Percentiles rank a stretch among this genome's conserved stretches.
Evolutionary conservation across 768 basidiomycete genomes (phyloP).

Genomic region (Lactarius akahatsu): DNA sequence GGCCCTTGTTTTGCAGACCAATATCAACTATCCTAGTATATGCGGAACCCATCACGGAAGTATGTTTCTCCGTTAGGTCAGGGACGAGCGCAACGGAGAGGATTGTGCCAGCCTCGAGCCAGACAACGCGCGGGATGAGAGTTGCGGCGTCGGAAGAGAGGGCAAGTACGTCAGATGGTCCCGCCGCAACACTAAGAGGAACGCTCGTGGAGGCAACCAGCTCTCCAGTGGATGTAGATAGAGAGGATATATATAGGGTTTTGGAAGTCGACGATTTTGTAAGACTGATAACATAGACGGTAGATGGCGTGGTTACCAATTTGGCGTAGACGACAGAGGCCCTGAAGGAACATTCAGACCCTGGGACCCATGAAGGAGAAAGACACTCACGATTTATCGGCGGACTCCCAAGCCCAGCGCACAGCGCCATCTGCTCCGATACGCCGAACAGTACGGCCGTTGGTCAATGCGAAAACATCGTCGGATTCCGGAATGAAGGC

Average conservation of each 20-base stretch:
- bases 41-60: constrained; percentile 41
- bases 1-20: constrained; percentile 53
- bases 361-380: neutral
- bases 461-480: constrained; percentile 53
- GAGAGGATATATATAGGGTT: constrained; percentile 64
- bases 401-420: constrained; percentile 71
- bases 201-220: constrained; percentile 50
- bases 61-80: constrained; percentile 48
- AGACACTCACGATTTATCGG: constrained; percentile 58
- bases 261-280: constrained; percentile 48
- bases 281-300: constrained; percentile 57
- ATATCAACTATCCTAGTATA: constrained; percentile 62
- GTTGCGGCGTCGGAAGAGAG: constrained; percentile 32
- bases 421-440: constrained; percentile 54
- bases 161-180: constrained; percentile 39
- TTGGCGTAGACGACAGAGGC: constrained; percentile 64
- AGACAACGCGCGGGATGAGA: constrained; percentile 43
- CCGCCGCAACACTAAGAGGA: constrained; percentile 48
- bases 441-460: constrained; percentile 57
- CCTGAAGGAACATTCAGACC: constrained; percentile 39
- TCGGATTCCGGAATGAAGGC: constrained; percentile 41
- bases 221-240: constrained; percentile 55
- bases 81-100: constrained; percentile 53
- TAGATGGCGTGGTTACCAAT: constrained; percentile 50
- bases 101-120: constrained; percentile 54